A percentile compares a stretch with the other conserved stretches of the same genome.
Evolutionary conservation across 306 rosid genomes (phyloP).

Genomic region (Sicyos edulis): DNA sequence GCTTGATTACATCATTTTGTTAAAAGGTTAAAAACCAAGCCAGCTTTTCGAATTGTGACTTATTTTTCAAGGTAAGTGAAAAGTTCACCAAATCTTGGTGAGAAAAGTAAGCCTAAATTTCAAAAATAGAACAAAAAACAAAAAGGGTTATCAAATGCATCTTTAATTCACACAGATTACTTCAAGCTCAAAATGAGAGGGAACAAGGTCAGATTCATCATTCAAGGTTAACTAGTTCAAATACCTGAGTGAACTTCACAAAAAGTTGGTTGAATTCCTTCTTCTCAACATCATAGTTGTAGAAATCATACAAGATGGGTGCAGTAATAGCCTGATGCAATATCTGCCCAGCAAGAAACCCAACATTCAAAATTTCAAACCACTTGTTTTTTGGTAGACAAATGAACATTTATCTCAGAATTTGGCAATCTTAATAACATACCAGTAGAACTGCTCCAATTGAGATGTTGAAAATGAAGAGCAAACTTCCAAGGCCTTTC

Average conservation of each 20-base stretch:
- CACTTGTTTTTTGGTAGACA: neutral
- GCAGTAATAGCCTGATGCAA: slow-evolving; percentile 46
- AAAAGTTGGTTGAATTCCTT: slow-evolving; percentile 51
- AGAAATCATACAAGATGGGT: slow-evolving; percentile 52
- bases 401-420: neutral
- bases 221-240: neutral
- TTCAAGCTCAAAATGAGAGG: neutral
- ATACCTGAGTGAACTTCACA: slow-evolving; percentile 53
- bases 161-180: too few species aligned
- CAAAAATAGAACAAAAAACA: too few species aligned
- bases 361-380: neutral
- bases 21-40: too few species aligned
- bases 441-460: slow-evolving; percentile 60
- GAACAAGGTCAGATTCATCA: neutral
- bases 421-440: slow-evolving; percentile 15
- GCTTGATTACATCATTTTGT: too few species aligned
- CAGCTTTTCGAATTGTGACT: too few species aligned
- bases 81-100: too few species aligned
- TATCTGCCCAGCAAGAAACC: slow-evolving; percentile 32
- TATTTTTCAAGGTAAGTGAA: too few species aligned
- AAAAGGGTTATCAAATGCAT: neutral
- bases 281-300: slow-evolving; percentile 52
- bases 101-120: too few species aligned
- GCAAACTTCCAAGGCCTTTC: slow-evolving; percentile 55
- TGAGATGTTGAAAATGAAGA: slow-evolving; percentile 50